Evolutionary conservation across 768 basidiomycete genomes (phyloP).

Genomic region (Chalciporus piperatus): DNA sequence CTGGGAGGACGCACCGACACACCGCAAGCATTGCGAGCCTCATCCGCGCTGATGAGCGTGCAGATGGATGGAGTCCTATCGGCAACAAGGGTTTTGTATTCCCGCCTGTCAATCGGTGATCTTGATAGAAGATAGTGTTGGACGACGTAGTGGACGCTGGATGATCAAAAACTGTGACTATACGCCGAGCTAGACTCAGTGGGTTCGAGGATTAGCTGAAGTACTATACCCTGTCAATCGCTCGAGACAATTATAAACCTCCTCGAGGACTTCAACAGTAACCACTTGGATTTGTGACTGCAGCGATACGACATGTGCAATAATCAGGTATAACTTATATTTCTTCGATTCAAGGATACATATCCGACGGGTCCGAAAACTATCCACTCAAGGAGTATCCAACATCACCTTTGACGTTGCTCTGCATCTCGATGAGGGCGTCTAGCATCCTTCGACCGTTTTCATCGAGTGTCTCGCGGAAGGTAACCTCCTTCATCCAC

Average conservation of each 20-base stretch:
- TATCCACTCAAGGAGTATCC: constrained; percentile 51
- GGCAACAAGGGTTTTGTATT: constrained; percentile 50
- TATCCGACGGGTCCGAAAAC: neutral
- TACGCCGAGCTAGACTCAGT: neutral
- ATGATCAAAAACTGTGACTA: neutral
- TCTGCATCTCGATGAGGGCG: constrained; percentile 54
- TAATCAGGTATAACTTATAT: too few relatives aligned
- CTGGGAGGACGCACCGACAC: constrained; percentile 58
- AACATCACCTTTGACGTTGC: constrained; percentile 37
- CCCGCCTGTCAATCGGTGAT: constrained; percentile 36
- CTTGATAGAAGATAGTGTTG: neutral
- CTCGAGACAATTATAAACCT: neutral
- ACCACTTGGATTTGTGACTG: too few relatives aligned
- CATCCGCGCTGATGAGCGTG: constrained; percentile 70
- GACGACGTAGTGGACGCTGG: neutral
- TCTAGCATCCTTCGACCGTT: constrained; percentile 55
- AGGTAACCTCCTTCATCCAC: constrained; percentile 62
- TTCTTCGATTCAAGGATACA: neutral
- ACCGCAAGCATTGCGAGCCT: constrained; percentile 84
- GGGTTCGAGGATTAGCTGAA: neutral
- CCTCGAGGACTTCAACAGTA: neutral
- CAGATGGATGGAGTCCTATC: constrained; percentile 83
- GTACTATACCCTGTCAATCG: constrained; percentile 11
- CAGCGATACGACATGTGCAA: neutral
- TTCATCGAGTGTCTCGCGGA: constrained; percentile 44